These are phyloP conservation scores for Verticillium isaacii DNA, from an alignment of 2,329 filamentous ascomycete genomes.

Conservation along the genomic window DNA sequence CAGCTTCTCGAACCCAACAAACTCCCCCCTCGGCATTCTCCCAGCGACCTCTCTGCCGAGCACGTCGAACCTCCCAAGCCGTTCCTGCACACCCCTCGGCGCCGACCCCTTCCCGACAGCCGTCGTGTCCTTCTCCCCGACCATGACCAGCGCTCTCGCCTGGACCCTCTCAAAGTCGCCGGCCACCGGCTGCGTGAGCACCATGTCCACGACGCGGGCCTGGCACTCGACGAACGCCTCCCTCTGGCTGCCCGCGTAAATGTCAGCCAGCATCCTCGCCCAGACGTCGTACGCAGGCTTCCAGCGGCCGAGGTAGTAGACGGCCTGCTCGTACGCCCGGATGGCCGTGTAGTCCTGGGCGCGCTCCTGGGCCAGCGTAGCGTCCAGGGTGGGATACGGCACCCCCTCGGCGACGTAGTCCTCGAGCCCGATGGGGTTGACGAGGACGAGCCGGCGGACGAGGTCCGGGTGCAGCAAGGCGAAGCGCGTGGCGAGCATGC, in stretches of 20 bases:
- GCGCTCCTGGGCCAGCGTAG: slow-evolving; percentile 29
- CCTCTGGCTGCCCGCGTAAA: slow-evolving; percentile 41
- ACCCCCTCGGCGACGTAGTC: slow-evolving; percentile 47
- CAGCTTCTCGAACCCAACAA: slow-evolving; percentile 41
- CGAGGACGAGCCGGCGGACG: slow-evolving; percentile 38
- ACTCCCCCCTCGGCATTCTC: slow-evolving; percentile 36
- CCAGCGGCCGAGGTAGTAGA: slow-evolving; percentile 47
- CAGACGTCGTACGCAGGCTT: slow-evolving; percentile 44
- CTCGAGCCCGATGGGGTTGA: slow-evolving; percentile 49
- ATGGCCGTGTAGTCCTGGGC: slow-evolving; percentile 38
- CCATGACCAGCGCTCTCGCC: slow-evolving; percentile 40
- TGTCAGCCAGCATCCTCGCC: slow-evolving; percentile 49
- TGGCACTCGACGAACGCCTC: slow-evolving; percentile 39
- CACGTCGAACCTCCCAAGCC: slow-evolving; percentile 43
- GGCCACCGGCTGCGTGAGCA: slow-evolving; percentile 46
- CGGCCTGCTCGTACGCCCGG: slow-evolving; percentile 38
- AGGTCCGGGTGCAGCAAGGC: slow-evolving; percentile 42
- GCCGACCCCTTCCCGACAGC: slow-evolving; percentile 51
- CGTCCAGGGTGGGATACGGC: slow-evolving; percentile 38
- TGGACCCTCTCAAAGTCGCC: slow-evolving; percentile 43
- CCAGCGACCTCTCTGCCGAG: slow-evolving; percentile 39
- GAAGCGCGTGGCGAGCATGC: slow-evolving; percentile 61
- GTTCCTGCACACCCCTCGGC: slow-evolving; percentile 33
- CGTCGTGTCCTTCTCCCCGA: slow-evolving; percentile 48
- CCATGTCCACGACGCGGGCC: slow-evolving; percentile 48